Evolutionary conservation across 192 early-diverging fungal genomes (phyloP).

Genomic region (Chytriomyces sp.): DNA sequence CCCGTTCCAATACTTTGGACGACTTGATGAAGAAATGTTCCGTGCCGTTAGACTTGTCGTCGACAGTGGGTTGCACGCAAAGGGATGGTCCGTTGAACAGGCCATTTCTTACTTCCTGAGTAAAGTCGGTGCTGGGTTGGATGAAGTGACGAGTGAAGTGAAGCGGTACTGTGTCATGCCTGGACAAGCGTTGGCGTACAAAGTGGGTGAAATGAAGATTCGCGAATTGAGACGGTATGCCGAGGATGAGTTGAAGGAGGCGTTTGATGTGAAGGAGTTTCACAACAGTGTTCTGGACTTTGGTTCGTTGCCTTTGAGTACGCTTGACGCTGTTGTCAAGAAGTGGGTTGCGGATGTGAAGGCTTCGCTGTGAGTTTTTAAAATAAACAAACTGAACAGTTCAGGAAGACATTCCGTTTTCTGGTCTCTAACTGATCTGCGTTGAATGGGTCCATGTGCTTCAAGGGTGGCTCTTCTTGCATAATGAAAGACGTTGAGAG

Average conservation of each 20-base stretch:
- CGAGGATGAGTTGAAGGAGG: slow-evolving; percentile 23
- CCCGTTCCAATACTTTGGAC: slow-evolving; percentile 43
- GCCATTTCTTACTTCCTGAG: slow-evolving; percentile 23
- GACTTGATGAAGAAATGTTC: slow-evolving; percentile 39
- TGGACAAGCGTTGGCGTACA: slow-evolving; percentile 46
- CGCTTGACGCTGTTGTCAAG: background rate
- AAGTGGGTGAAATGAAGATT: slow-evolving; percentile 46
- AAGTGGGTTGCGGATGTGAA: background rate
- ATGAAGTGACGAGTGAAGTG: slow-evolving; percentile 34
- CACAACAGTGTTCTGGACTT: slow-evolving; percentile 31
- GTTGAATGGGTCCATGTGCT: too few species aligned
- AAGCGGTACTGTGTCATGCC: slow-evolving; percentile 36
- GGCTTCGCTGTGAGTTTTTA: background rate
- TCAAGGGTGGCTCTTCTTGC: too few species aligned
- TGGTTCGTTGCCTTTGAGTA: slow-evolving; percentile 5
- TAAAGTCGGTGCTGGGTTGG: slow-evolving; percentile 3
- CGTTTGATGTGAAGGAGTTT: slow-evolving; percentile 41
- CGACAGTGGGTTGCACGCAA: slow-evolving; percentile 42
- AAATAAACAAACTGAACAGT: background rate
- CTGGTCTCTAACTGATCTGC: too few species aligned
- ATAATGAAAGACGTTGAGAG: too few species aligned
- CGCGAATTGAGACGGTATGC: slow-evolving; percentile 27
- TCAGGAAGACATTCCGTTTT: too few species aligned
- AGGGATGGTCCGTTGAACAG: slow-evolving; percentile 44
- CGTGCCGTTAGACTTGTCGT: slow-evolving; percentile 45